phyloP scores from a whole-genome alignment of 2,329 filamentous ascomycete species.

The Colletotrichum spaethianum region DNA sequence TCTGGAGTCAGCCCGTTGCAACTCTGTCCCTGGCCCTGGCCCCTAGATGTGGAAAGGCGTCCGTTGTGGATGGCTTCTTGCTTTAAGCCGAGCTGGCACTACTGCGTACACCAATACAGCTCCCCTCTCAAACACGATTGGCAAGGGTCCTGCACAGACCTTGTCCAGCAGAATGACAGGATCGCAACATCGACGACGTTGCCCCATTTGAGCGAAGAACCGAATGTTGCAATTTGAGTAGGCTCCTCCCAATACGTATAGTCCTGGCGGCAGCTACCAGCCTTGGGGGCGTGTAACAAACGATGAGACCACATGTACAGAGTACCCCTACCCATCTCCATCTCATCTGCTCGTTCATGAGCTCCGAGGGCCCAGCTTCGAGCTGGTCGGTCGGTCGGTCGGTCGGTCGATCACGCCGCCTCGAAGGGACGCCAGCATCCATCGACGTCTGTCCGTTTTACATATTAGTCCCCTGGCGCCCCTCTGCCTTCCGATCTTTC shows the following conservation, averaged over 20 bases:
- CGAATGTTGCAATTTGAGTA: slow-evolving; percentile 41
- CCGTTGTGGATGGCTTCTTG: slow-evolving; percentile 39
- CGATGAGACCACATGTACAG: slow-evolving; percentile 21
- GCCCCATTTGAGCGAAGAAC: slow-evolving; percentile 38
- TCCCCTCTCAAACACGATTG: slow-evolving; percentile 4
- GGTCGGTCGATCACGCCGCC: slow-evolving; percentile 35
- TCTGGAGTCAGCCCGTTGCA: slow-evolving; percentile 39
- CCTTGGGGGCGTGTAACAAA: slow-evolving; percentile 17
- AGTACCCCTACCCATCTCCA: slow-evolving; percentile 6
- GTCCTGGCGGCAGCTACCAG: background rate
- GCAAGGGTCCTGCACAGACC: slow-evolving; percentile 30
- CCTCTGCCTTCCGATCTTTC: slow-evolving; percentile 9
- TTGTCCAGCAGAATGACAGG: slow-evolving; percentile 36
- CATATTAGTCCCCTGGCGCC: slow-evolving; percentile 40
- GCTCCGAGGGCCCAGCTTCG: slow-evolving; percentile 29
- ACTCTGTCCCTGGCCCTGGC: slow-evolving; percentile 39
- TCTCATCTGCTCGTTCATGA: slow-evolving; percentile 27
- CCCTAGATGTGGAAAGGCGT: slow-evolving; percentile 39
- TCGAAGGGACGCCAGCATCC: slow-evolving; percentile 13
- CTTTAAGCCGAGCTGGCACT: slow-evolving; percentile 33
- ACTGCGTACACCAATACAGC: slow-evolving; percentile 8
- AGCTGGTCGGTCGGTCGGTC: slow-evolving; percentile 24
- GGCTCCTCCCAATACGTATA: slow-evolving; percentile 24
- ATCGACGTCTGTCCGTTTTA: slow-evolving; percentile 29
- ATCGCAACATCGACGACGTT: slow-evolving; percentile 34